These are phyloP conservation scores for Dothistroma septosporum DNA, from an alignment of 2,329 filamentous ascomycete species.

Conservation along the genomic window DNA sequence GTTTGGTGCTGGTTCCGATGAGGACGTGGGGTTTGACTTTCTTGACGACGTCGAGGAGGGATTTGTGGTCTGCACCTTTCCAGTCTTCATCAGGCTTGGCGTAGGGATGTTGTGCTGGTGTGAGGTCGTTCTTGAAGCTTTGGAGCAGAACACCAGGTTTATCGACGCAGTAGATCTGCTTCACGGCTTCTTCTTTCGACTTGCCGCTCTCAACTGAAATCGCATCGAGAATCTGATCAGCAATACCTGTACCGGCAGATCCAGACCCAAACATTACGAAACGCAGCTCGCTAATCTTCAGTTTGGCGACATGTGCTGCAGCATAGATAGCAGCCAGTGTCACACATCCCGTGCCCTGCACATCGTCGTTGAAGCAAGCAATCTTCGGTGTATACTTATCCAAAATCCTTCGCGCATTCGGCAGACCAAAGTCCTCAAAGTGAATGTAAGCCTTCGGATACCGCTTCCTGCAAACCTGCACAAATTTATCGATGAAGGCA, in stretches of 20 bases:
- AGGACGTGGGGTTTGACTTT: slow-evolving; percentile 74
- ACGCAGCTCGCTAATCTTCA: slow-evolving; percentile 63
- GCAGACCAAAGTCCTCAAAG: slow-evolving; percentile 79
- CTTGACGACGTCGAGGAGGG: slow-evolving; percentile 64
- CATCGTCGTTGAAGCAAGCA: slow-evolving; percentile 86
- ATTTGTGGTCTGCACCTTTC: slow-evolving; percentile 52
- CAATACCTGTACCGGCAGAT: slow-evolving; percentile 78
- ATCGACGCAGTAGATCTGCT: slow-evolving; percentile 74
- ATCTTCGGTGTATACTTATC: slow-evolving; percentile 70
- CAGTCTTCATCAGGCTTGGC: slow-evolving; percentile 63
- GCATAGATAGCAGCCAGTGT: slow-evolving; percentile 79
- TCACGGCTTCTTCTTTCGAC: slow-evolving; percentile 66
- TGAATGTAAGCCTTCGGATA: slow-evolving; percentile 82
- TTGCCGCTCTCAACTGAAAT: slow-evolving; percentile 66
- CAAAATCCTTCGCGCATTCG: slow-evolving; percentile 70
- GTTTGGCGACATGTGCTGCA: slow-evolving; percentile 63
- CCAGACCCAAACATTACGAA: slow-evolving; percentile 77
- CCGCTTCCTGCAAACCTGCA: slow-evolving; percentile 61
- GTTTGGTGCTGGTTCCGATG: slow-evolving; percentile 77
- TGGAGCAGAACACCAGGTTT: slow-evolving; percentile 68
- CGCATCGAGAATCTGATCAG: slow-evolving; percentile 76
- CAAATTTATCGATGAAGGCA: slow-evolving; percentile 63
- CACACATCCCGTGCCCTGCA: slow-evolving; percentile 84
- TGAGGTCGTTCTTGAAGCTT: slow-evolving; percentile 57
- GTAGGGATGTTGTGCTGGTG: slow-evolving; percentile 63